These are phyloP conservation scores for Xylaria acuta DNA, from an alignment of 495 filamentous ascomycete species.

Conservation along the genomic window DNA sequence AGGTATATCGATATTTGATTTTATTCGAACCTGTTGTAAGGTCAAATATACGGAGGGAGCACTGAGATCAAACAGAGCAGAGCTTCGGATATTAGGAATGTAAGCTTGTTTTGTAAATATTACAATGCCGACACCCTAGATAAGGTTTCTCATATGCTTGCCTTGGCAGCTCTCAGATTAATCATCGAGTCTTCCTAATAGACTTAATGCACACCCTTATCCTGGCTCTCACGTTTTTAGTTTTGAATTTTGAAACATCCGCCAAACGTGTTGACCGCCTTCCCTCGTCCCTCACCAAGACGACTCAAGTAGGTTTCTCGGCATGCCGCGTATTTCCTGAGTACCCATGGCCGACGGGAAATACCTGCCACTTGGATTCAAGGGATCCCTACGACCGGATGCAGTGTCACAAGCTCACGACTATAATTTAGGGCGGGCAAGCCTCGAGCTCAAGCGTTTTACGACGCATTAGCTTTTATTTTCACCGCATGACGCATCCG, in stretches of 20 bases:
- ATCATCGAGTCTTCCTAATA: not conserved
- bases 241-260: not conserved
- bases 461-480: not conserved
- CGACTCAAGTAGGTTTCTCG: not conserved
- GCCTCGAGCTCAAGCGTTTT: not conserved
- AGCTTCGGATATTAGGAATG: not conserved
- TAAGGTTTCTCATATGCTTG: not conserved
- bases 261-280: not conserved
- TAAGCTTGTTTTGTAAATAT: not conserved
- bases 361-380: slow-evolving; percentile 25
- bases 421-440: not conserved
- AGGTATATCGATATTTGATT: not conserved
- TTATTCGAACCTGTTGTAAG: not conserved
- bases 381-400: slow-evolving; percentile 6
- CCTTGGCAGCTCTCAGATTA: not conserved
- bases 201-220: not conserved
- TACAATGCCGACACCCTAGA: not conserved
- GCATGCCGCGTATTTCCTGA: slow-evolving; percentile 6
- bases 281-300: not conserved
- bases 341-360: slow-evolving; percentile 9
- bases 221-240: slow-evolving; percentile 10
- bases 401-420: slow-evolving; percentile 16
- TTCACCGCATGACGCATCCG: not conserved
- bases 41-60: not conserved
- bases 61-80: not conserved